Conservation (phyloP, 495 filamentous ascomycete genomes). For the Rhypophila decipiens region DNA sequence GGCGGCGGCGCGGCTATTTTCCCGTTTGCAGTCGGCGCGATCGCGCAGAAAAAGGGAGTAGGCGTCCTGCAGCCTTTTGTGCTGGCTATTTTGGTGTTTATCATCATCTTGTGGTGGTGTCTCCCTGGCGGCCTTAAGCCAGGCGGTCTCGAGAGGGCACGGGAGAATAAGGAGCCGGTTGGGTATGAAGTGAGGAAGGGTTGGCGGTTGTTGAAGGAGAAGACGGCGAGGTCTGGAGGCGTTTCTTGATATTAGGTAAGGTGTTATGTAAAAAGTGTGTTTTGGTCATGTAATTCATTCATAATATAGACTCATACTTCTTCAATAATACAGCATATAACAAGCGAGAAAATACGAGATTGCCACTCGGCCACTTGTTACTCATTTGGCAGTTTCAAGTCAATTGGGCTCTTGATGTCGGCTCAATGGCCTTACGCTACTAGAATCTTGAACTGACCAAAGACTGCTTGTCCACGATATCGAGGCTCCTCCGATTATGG, state of each 20-base stretch:
- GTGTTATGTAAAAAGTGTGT: neutral
- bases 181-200: constrained; percentile 15
- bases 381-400: neutral
- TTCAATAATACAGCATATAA: too few species aligned
- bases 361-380: neutral
- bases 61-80: constrained; percentile 71
- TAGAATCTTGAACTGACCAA: too few species aligned
- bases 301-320: too few species aligned
- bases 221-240: neutral
- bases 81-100: constrained; percentile 57
- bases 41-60: constrained; percentile 75
- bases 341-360: too few species aligned
- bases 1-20: constrained; percentile 72
- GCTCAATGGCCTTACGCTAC: too few species aligned
- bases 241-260: neutral
- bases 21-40: constrained; percentile 78
- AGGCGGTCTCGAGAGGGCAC: constrained; percentile 27
- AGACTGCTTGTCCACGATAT: too few species aligned
- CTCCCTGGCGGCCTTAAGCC: constrained; percentile 23
- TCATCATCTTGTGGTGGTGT: constrained; percentile 49
- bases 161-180: constrained; percentile 24
- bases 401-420: too few species aligned
- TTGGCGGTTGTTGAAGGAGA: constrained; percentile 10
- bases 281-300: neutral
- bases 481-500: too few species aligned